phyloP scores from a whole-genome alignment of 257 asterid genomes.

The Galeopsis tetrahit region DNA sequence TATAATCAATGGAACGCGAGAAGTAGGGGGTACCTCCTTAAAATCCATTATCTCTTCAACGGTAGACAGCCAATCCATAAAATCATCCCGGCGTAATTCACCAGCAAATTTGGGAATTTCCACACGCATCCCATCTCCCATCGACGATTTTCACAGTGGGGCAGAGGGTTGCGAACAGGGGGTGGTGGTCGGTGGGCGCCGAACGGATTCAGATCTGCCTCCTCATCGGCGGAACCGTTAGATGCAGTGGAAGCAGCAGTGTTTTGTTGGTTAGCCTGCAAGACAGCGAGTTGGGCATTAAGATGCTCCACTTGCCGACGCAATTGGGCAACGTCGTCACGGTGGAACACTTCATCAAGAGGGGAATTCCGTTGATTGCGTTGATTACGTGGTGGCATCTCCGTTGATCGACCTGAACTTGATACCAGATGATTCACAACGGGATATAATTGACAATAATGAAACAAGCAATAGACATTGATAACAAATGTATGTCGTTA shows the following conservation, averaged over 20 bases:
- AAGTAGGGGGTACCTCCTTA: no score
- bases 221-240: background rate
- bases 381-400: no score
- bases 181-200: background rate
- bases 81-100: background rate
- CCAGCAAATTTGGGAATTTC: background rate
- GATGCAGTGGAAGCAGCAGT: background rate
- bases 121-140: background rate
- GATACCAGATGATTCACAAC: no score
- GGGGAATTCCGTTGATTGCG: no score
- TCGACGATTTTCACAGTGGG: background rate
- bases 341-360: no score
- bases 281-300: background rate
- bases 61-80: background rate
- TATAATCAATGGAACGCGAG: background rate
- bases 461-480: no score
- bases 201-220: background rate
- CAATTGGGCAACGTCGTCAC: conserved; percentile 19
- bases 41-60: background rate
- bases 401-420: no score
- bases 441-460: no score
- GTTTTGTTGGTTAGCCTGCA: background rate
- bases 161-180: background rate
- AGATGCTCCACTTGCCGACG: background rate
- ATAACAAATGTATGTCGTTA: no score